These are phyloP conservation scores for Blastomyces gilchristii DNA, from an alignment of 2,329 filamentous ascomycete genomes.

Conservation along the genomic window DNA sequence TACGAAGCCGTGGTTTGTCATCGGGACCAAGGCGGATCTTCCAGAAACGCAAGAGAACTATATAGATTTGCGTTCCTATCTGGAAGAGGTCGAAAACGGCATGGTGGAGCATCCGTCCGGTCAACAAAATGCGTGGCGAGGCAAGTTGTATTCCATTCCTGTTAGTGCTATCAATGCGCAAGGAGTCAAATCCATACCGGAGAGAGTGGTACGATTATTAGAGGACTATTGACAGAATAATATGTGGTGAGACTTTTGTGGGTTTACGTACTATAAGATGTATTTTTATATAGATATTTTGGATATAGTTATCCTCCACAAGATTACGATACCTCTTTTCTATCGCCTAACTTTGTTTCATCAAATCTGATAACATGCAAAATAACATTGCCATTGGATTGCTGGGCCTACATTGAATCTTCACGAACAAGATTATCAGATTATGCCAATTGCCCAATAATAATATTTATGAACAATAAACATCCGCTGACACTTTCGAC, in stretches of 20 bases:
- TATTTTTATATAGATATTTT: not conserved
- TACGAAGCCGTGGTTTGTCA: constrained; percentile 93
- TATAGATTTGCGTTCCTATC: constrained; percentile 55
- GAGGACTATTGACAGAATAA: constrained; percentile 19
- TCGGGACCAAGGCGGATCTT: constrained; percentile 86
- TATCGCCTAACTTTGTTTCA: not conserved
- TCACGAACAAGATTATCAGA: no score
- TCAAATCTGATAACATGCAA: not conserved
- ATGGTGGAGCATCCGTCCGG: constrained; percentile 65
- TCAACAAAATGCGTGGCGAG: constrained; percentile 51
- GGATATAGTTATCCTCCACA: not conserved
- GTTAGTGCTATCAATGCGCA: constrained; percentile 83
- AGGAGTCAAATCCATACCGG: constrained; percentile 54
- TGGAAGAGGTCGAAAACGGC: constrained; percentile 55
- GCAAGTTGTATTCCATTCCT: constrained; percentile 56
- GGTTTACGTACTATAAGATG: not conserved
- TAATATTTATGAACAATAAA: no score
- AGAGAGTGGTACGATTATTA: constrained; percentile 33
- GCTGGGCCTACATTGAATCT: not conserved
- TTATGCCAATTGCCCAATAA: no score
- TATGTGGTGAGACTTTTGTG: not conserved
- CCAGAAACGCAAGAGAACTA: constrained; percentile 72
- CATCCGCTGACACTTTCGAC: no score
- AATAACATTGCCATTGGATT: not conserved
- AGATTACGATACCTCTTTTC: not conserved